These are phyloP conservation scores for Dryas alaskensis DNA, from an alignment of 306 rosid species.

Conservation along the genomic window DNA sequence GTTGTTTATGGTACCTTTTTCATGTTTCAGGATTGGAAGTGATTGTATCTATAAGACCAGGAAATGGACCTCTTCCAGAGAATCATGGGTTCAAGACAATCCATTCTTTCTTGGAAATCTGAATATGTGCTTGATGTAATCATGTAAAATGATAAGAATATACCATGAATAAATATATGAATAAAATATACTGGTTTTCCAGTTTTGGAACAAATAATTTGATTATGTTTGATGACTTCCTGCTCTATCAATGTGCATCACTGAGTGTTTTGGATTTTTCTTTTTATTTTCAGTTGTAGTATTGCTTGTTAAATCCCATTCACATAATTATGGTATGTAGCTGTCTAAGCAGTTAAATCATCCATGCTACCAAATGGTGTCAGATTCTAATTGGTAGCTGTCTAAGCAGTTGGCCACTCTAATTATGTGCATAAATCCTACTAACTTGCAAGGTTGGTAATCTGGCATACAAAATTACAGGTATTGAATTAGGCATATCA, in stretches of 20 bases:
- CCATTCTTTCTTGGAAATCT: constrained; percentile 63
- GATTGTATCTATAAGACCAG: constrained; percentile 74
- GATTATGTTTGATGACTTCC: not conserved
- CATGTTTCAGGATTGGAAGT: constrained; percentile 71
- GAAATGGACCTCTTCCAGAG: constrained; percentile 85
- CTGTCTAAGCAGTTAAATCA: constrained; percentile 1
- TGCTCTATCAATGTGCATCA: not conserved
- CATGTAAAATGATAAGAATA: constrained; percentile 21
- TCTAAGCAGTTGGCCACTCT: constrained; percentile 4
- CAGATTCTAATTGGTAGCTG: not conserved
- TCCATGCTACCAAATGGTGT: constrained; percentile 8
- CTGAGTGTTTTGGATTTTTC: not conserved
- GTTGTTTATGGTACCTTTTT: constrained; percentile 6
- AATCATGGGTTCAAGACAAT: constrained; percentile 76
- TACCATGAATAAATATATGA: not conserved
- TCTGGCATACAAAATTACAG: constrained; percentile 2
- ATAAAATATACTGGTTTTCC: not conserved
- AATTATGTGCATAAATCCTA: not conserved
- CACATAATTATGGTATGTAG: not conserved
- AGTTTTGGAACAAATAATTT: not conserved
- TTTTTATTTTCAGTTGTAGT: not conserved
- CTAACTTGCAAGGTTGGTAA: not conserved
- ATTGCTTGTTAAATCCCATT: not conserved
- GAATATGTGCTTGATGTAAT: constrained; percentile 24
- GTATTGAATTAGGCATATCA: not conserved